phyloP scores from a whole-genome alignment of 2,329 filamentous ascomycete species.

The Neopestalotiopsis sp. region DNA sequence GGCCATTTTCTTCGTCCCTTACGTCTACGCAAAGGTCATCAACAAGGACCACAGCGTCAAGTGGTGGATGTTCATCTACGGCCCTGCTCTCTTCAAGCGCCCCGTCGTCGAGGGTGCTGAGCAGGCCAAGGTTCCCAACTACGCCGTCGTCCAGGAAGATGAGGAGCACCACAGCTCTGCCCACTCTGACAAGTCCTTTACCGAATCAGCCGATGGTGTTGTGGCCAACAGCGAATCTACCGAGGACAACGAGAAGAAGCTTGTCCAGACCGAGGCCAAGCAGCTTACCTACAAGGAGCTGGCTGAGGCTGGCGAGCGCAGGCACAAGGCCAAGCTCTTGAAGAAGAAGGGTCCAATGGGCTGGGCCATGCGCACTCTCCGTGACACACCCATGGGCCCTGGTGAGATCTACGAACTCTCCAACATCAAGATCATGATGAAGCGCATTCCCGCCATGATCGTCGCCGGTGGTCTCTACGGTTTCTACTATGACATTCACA shows the following conservation, averaged over 20 bases:
- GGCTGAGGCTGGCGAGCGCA: conserved; percentile 59
- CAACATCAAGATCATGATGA: conserved; percentile 69
- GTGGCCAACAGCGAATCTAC: background rate
- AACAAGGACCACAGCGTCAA: conserved; percentile 70
- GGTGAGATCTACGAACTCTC: conserved; percentile 76
- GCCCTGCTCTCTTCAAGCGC: conserved; percentile 69
- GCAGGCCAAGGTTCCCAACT: conserved; percentile 70
- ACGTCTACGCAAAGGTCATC: conserved; percentile 68
- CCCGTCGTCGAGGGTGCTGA: conserved; percentile 58
- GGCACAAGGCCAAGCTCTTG: conserved; percentile 68
- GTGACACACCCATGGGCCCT: conserved; percentile 73
- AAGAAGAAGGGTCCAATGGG: conserved; percentile 71
- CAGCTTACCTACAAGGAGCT: conserved; percentile 68
- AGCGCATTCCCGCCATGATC: conserved; percentile 73
- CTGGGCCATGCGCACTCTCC: conserved; percentile 82
- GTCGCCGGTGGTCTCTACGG: conserved; percentile 72
- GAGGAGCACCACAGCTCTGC: conserved; percentile 45
- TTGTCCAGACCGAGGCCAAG: conserved; percentile 52
- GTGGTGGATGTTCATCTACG: conserved; percentile 66
- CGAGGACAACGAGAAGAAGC: conserved; percentile 47
- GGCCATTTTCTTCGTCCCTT: conserved; percentile 77
- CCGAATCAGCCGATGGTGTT: conserved; percentile 19
- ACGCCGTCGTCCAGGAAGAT: conserved; percentile 75
- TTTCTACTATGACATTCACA: conserved; percentile 82
- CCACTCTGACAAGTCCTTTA: conserved; percentile 37